phyloP scores from a whole-genome alignment of 768 basidiomycete species.

The Pleurotus cornucopiae region DNA sequence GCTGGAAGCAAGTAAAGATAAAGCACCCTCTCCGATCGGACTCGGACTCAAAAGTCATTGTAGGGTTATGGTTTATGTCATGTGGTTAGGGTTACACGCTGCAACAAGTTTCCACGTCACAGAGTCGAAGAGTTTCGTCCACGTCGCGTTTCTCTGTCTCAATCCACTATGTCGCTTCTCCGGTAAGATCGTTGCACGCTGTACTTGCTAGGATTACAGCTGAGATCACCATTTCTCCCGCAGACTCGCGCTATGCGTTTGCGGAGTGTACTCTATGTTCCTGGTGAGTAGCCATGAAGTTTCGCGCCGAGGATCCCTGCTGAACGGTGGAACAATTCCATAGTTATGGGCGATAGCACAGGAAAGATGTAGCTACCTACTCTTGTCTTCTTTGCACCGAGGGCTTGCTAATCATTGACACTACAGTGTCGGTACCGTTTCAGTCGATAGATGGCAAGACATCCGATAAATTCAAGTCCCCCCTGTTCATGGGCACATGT shows the following conservation, averaged over 20 bases:
- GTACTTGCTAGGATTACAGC: neutral
- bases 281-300: conserved; percentile 47
- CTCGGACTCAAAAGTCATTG: neutral
- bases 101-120: neutral
- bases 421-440: conserved; percentile 80
- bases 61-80: conserved; percentile 6
- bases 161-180: conserved; percentile 19
- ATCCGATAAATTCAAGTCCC: conserved; percentile 76
- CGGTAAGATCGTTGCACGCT: conserved; percentile 13
- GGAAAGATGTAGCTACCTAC: conserved; percentile 68
- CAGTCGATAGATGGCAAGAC: conserved; percentile 57
- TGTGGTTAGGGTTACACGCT: conserved; percentile 24
- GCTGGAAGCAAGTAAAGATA: too few relatives aligned
- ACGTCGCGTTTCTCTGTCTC: conserved; percentile 13
- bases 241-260: conserved; percentile 72
- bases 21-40: too few relatives aligned
- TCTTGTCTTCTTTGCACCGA: neutral
- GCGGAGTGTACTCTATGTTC: conserved; percentile 92
- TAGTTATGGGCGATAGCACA: conserved; percentile 92
- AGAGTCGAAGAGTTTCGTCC: conserved; percentile 1
- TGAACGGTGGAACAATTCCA: conserved; percentile 8
- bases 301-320: neutral
- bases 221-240: neutral
- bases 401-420: neutral
- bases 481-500: conserved; percentile 79